Evolutionary conservation across 805 yeast species (phyloP).

Genomic region (Danielozyma ontarioensis): DNA sequence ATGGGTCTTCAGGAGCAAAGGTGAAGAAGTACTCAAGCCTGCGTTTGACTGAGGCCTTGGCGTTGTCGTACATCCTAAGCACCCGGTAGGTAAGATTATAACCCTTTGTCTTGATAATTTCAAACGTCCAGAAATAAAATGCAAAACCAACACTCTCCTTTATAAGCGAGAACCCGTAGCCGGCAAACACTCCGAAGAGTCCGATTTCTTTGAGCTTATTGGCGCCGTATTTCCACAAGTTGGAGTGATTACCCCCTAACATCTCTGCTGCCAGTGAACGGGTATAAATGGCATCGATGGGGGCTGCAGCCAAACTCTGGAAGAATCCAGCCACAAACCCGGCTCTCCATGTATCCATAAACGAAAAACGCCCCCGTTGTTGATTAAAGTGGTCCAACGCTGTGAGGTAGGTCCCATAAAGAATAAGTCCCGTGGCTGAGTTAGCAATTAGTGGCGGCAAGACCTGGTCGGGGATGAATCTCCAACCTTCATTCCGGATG

Average conservation of each 20-base stretch:
- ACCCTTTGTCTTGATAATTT: slow-evolving; percentile 67
- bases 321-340: slow-evolving; percentile 84
- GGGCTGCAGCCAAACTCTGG: slow-evolving; percentile 90
- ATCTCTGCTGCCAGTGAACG: slow-evolving; percentile 75
- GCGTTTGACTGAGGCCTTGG: slow-evolving; percentile 26
- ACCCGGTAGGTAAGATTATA: slow-evolving; percentile 43
- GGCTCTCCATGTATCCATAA: slow-evolving; percentile 62
- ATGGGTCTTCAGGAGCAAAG: slow-evolving; percentile 3
- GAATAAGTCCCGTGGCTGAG: slow-evolving; percentile 80
- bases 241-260: slow-evolving; percentile 58
- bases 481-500: slow-evolving; percentile 75
- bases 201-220: slow-evolving; percentile 72
- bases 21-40: slow-evolving; percentile 13
- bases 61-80: slow-evolving; percentile 37
- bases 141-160: slow-evolving; percentile 87
- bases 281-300: slow-evolving; percentile 85
- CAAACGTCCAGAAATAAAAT: slow-evolving; percentile 76
- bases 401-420: slow-evolving; percentile 77
- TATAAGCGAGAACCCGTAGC: slow-evolving; percentile 68
- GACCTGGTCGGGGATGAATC: slow-evolving; percentile 76
- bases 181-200: slow-evolving; percentile 81
- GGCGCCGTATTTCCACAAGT: slow-evolving; percentile 73
- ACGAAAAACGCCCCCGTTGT: slow-evolving; percentile 17
- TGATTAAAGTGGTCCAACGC: slow-evolving; percentile 33
- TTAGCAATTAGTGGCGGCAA: slow-evolving; percentile 87